Evolutionary conservation across 1,284 basidiomycete genomes (phyloP).

Genomic region (Ustilago sp.): DNA sequence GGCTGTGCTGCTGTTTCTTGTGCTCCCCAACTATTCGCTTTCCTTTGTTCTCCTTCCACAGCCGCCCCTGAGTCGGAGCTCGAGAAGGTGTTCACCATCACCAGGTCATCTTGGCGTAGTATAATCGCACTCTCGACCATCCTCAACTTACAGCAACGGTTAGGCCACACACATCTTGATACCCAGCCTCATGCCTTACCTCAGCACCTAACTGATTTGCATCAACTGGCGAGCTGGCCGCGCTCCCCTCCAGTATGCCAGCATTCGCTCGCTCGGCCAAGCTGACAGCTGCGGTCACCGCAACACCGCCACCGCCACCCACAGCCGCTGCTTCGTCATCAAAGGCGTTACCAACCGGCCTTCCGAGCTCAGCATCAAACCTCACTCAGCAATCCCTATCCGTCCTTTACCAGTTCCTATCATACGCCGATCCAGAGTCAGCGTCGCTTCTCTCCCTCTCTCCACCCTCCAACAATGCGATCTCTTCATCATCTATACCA

Average conservation of each 20-base stretch:
- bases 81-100: not conserved
- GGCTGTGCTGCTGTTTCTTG: not conserved
- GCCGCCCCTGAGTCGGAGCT: not conserved
- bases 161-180: not conserved
- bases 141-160: not conserved
- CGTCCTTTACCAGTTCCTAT: constrained; percentile 46
- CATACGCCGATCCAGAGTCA: constrained; percentile 43
- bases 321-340: constrained; percentile 11
- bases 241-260: constrained; percentile 10
- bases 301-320: not conserved
- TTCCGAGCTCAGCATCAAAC: constrained; percentile 16
- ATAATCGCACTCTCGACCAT: not conserved
- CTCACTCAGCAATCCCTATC: constrained; percentile 42
- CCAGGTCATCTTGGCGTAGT: too few relatives aligned
- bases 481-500: constrained; percentile 22
- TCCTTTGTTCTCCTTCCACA: too few relatives aligned
- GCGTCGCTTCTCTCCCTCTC: constrained; percentile 32
- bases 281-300: not conserved
- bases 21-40: too few relatives aligned
- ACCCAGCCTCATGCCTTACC: constrained; percentile 7
- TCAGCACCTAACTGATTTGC: not conserved
- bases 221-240: not conserved
- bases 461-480: constrained; percentile 4
- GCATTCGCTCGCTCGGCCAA: constrained; percentile 27
- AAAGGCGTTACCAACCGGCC: not conserved